Conservation (phyloP, 2,329 filamentous ascomycete species). For the Arachnomyces sp. region DNA sequence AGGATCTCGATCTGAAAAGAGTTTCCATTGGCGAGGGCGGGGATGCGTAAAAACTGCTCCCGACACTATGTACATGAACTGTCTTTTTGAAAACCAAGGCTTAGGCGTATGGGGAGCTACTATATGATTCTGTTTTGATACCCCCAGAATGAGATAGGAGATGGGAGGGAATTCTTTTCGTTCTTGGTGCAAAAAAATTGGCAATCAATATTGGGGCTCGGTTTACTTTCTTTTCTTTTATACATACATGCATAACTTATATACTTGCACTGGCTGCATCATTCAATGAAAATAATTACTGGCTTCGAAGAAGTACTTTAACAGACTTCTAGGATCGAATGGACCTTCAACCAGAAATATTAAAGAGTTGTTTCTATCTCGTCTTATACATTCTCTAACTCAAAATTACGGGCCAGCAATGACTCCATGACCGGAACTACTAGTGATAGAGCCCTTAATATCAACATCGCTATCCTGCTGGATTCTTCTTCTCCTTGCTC, state of each 20-base stretch:
- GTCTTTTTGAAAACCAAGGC: not conserved
- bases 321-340: not conserved
- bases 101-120: too few species aligned
- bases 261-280: too few species aligned
- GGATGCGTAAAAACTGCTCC: not conserved
- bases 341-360: too few species aligned
- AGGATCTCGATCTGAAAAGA: slow-evolving; percentile 38
- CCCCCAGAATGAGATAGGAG: too few species aligned
- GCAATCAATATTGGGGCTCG: too few species aligned
- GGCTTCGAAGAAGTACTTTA: too few species aligned
- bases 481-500: slow-evolving; percentile 20
- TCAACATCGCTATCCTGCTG: slow-evolving; percentile 22
- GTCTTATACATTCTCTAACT: not conserved
- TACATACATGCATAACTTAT: too few species aligned
- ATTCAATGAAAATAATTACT: too few species aligned
- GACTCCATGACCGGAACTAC: slow-evolving; percentile 22
- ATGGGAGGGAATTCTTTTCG: too few species aligned
- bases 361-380: too few species aligned
- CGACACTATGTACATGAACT: slow-evolving; percentile 12
- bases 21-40: slow-evolving; percentile 32
- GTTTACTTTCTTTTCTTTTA: too few species aligned
- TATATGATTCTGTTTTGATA: not conserved
- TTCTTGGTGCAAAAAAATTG: too few species aligned
- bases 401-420: slow-evolving; percentile 20
- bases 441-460: slow-evolving; percentile 20